Evolutionary conservation across 2,329 filamentous ascomycete species (phyloP).

Genomic region (Bimuria novae-zelandiae): DNA sequence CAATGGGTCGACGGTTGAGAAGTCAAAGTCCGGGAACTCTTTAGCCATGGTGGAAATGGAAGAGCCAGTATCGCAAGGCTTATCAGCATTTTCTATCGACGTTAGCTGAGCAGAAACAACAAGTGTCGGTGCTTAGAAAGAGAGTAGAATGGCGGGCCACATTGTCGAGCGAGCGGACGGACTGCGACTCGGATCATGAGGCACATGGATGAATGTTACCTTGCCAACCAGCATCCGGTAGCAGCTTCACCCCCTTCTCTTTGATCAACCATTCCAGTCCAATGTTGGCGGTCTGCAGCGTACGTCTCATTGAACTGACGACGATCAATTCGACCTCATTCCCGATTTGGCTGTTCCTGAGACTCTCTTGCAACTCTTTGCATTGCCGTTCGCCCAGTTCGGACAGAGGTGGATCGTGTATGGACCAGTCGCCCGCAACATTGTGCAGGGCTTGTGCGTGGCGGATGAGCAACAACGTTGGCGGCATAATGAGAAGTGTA

Average conservation of each 20-base stretch:
- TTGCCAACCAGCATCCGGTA: constrained; percentile 68
- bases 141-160: too few relatives aligned
- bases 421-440: constrained; percentile 46
- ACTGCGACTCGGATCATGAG: too few relatives aligned
- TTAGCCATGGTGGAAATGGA: constrained; percentile 49
- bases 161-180: neutral
- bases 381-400: constrained; percentile 50
- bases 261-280: constrained; percentile 63
- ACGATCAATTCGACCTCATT: constrained; percentile 60
- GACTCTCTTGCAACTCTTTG: constrained; percentile 43
- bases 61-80: constrained; percentile 66
- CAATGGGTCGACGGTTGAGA: constrained; percentile 60
- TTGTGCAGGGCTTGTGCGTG: constrained; percentile 54
- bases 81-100: constrained; percentile 48
- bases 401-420: constrained; percentile 50
- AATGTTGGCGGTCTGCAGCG: constrained; percentile 65
- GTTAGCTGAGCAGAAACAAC: neutral
- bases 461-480: constrained; percentile 52
- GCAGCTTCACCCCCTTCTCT: constrained; percentile 53
- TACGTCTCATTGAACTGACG: constrained; percentile 68
- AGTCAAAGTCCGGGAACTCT: constrained; percentile 63
- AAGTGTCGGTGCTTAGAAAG: neutral
- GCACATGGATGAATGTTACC: too few relatives aligned
- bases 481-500: constrained; percentile 40
- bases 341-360: constrained; percentile 44